phyloP scores from a whole-genome alignment of 768 basidiomycete species.

The Saitozyma sp. region DNA sequence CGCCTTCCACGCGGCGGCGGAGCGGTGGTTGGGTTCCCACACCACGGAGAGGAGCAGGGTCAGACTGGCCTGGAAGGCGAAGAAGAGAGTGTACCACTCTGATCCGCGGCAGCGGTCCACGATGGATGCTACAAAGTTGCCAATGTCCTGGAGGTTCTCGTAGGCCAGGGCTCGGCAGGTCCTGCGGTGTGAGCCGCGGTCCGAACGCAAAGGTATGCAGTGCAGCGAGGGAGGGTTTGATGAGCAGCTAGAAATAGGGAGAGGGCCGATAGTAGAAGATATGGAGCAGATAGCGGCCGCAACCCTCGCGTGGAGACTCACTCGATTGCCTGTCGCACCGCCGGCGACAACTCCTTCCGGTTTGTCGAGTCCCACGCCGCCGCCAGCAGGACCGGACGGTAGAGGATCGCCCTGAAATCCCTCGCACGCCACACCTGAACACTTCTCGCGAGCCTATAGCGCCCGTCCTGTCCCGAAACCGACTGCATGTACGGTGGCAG shows the following conservation, averaged over 20 bases:
- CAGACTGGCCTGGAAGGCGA: constrained; percentile 21
- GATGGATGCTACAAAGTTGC: constrained; percentile 1
- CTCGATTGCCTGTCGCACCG: constrained; percentile 11
- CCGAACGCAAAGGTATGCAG: too few relatives aligned
- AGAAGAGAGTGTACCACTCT: constrained; percentile 29
- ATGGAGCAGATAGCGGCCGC: not conserved
- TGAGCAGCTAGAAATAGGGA: too few relatives aligned
- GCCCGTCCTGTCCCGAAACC: constrained; percentile 7
- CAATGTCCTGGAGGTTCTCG: constrained; percentile 18
- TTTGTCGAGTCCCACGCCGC: constrained; percentile 22
- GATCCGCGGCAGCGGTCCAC: constrained; percentile 5
- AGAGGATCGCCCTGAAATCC: constrained; percentile 21
- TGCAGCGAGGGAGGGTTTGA: too few relatives aligned
- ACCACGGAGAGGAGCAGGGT: constrained; percentile 24
- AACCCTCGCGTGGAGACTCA: constrained; percentile 7
- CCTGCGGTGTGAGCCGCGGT: constrained; percentile 3
- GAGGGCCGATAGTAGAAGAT: too few relatives aligned
- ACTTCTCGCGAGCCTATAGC: constrained; percentile 7
- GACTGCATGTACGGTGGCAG: not conserved
- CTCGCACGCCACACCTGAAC: constrained; percentile 19
- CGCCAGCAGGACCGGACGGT: constrained; percentile 23
- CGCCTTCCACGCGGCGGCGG: constrained; percentile 10
- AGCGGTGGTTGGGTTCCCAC: constrained; percentile 20
- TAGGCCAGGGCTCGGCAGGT: constrained; percentile 14
- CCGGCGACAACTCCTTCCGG: constrained; percentile 6